Percentiles rank a stretch among this genome's conserved stretches.
Conservation (phyloP, 805 yeast genomes). For the Yarrowia yakushimensis region DNA sequence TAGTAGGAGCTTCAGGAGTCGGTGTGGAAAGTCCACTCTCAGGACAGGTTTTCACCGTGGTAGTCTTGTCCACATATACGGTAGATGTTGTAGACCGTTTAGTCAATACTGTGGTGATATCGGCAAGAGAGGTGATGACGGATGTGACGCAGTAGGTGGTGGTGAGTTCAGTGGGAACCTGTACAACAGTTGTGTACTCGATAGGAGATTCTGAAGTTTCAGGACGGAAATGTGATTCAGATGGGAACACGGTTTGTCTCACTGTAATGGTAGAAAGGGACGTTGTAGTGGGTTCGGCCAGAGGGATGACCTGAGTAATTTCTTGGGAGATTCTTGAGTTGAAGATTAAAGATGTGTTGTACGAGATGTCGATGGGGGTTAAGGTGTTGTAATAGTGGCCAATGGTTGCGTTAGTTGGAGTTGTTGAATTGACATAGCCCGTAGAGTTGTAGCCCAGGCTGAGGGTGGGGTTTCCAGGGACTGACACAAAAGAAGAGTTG, state of each 20-base stretch:
- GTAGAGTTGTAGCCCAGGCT: not conserved
- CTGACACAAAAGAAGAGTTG: not conserved
- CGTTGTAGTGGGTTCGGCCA: not conserved
- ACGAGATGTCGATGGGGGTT: not conserved
- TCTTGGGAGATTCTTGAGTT: not conserved
- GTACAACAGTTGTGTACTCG: not conserved
- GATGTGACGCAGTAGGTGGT: not conserved
- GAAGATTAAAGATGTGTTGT: not conserved
- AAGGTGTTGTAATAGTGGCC: not conserved
- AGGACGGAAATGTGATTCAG: not conserved
- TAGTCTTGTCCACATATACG: not conserved
- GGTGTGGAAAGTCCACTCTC: not conserved
- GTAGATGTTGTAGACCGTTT: not conserved
- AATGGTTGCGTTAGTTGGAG: not conserved
- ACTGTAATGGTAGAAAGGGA: not conserved
- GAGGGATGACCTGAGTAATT: not conserved
- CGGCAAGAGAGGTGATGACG: not conserved
- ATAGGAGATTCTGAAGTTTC: not conserved
- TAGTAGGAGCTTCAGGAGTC: not conserved
- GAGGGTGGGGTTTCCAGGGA: not conserved
- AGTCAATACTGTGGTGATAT: not conserved
- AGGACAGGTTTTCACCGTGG: not conserved
- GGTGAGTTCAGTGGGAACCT: not conserved
- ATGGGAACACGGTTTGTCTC: not conserved
- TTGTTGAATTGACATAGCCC: not conserved